phyloP scores from a whole-genome alignment of 805 yeast species.

The Diddensiella santjacobensis region DNA sequence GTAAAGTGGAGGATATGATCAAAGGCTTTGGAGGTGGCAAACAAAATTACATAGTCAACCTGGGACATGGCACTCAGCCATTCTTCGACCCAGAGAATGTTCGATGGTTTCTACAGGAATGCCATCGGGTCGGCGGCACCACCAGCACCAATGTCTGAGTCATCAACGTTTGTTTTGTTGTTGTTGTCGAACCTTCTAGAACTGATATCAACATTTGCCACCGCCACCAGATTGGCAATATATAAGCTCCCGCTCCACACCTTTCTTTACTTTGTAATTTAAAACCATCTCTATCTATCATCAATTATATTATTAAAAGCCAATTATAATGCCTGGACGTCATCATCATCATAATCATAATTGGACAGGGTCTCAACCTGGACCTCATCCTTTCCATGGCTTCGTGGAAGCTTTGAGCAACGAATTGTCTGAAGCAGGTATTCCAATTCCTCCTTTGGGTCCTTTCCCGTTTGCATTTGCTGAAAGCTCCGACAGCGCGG shows the following conservation, averaged over 20 bases:
- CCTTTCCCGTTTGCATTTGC: not conserved
- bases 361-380: not conserved
- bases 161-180: not conserved
- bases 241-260: not conserved
- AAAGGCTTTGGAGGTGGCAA: conserved; percentile 92
- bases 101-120: conserved; percentile 78
- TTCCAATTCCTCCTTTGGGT: not conserved
- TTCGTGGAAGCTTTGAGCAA: not conserved
- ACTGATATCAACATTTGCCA: not conserved
- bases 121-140: conserved; percentile 67
- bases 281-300: not conserved
- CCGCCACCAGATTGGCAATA: conserved; percentile 1
- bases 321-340: not conserved
- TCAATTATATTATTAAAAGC: not conserved
- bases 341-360: not conserved
- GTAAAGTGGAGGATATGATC: conserved; percentile 84
- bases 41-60: conserved; percentile 84
- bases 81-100: conserved; percentile 93
- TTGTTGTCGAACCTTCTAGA: not conserved
- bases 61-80: conserved; percentile 98
- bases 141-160: not conserved
- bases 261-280: not conserved
- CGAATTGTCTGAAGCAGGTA: not conserved
- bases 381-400: not conserved
- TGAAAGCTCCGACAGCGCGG: not conserved